Base-by-base conservation (phyloP, 2,329 filamentous ascomycete species). In the Colletotrichum euphorbiae region DNA sequence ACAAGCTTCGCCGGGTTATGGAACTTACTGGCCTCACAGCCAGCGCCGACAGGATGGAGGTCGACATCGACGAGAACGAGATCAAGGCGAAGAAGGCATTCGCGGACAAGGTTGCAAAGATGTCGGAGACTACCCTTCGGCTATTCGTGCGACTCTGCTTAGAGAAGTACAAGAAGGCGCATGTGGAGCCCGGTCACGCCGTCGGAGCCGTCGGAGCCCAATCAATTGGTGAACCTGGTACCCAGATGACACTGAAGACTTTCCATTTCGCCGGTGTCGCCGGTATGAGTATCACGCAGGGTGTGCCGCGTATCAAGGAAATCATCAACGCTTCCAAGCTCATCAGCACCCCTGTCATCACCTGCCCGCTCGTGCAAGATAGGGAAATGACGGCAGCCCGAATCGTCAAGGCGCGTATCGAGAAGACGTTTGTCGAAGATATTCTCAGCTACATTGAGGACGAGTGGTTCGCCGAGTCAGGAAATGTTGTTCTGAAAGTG, bases 241-340 rank as follows among this genome's bases (percentile, higher is more conserved):
- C 96, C 0, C 96, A 99, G 80, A 99, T 99, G 96, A 99, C 96
- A 1, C 83, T 99, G 71, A 98, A 98, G 82, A 98, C 96, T 77
- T 98, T 98, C 89, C 96, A 98, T 91, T 99, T 99, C 84, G 96
- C 96, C 77, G 96, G 96, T 92, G 96, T 99, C 71, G 96, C 96
- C 48, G 95, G 95, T 78, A 98, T 99, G 96, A 97, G 93, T 86
- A 97, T 99, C 77, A 99, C 96, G 0, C 93, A 98, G 77, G 96
- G 96, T 92, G 96, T 99, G 6, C 96, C 96, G 1, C 95, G 96
- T 90, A 99, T 99, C 84, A 99, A 99, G 82, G 96, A 99, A 85
- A 99, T 99, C 73, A 99, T 99, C 89, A 99, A 99, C 81, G 96
- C 96, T 6, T 97, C 94, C 8, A 97, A 94, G 78, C 84, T 85